Conservation (phyloP, 768 basidiomycete species). For the Boletus tomentosulus region DNA sequence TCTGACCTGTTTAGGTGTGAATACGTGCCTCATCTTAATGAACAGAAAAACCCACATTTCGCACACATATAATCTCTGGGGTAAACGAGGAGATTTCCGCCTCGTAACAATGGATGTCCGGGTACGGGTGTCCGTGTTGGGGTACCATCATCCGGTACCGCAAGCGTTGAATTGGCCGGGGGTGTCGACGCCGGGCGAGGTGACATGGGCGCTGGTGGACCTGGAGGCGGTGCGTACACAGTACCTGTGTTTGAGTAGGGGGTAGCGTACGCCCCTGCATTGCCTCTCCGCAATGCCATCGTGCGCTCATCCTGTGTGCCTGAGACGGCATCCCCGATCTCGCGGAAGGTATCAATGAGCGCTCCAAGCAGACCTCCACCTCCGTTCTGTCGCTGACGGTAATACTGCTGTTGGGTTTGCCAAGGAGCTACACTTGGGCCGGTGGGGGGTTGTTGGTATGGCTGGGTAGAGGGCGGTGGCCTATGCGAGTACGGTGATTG, state of each 20-base stretch:
- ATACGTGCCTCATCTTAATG: background rate
- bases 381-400: slow-evolving; percentile 8
- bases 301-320: slow-evolving; percentile 18
- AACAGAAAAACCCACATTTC: slow-evolving; percentile 51
- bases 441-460: background rate
- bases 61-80: slow-evolving; percentile 57
- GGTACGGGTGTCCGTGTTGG: slow-evolving; percentile 62
- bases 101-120: slow-evolving; percentile 62
- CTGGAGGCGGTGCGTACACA: slow-evolving; percentile 12
- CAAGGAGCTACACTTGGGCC: slow-evolving; percentile 12
- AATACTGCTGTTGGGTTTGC: slow-evolving; percentile 17
- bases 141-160: slow-evolving; percentile 45
- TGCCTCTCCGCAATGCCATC: slow-evolving; percentile 10
- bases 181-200: slow-evolving; percentile 16
- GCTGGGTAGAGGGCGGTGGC: background rate
- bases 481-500: background rate
- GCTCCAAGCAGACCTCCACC: slow-evolving; percentile 27
- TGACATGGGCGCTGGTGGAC: background rate
- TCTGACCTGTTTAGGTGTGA: slow-evolving; percentile 47
- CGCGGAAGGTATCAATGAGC: slow-evolving; percentile 24
- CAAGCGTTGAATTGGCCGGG: slow-evolving; percentile 4
- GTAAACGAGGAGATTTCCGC: slow-evolving; percentile 65
- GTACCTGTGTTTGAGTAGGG: slow-evolving; percentile 9
- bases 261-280: slow-evolving; percentile 18
- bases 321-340: slow-evolving; percentile 29